Evolutionary conservation across 164 flowering plant genomes (phyloP).

Genomic region (Litsea cubeba): DNA sequence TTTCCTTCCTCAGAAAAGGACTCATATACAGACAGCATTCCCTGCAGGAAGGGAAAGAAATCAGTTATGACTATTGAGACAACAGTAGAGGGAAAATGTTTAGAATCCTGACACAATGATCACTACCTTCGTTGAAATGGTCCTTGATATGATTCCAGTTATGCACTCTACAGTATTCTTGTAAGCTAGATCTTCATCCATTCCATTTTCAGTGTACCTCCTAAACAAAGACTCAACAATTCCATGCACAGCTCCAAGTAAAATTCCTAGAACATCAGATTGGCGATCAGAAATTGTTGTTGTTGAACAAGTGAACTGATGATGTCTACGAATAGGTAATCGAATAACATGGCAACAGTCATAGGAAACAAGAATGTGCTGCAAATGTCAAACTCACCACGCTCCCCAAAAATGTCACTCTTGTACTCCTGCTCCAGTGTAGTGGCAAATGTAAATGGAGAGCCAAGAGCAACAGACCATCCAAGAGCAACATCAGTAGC

Average conservation of each 20-base stretch:
- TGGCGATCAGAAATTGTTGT: constrained; percentile 1
- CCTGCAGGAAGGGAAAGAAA: constrained; percentile 35
- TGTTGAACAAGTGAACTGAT: background rate
- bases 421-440: constrained; percentile 93
- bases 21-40: constrained; percentile 86
- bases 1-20: constrained; percentile 70
- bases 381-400: constrained; percentile 42
- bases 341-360: background rate
- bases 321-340: background rate
- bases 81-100: background rate
- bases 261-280: constrained; percentile 49
- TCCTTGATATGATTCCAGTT: constrained; percentile 77
- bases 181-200: constrained; percentile 86
- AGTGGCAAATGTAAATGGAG: constrained; percentile 82
- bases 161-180: constrained; percentile 90
- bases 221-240: constrained; percentile 87
- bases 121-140: constrained; percentile 77
- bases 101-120: background rate
- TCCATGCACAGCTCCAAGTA: constrained; percentile 98
- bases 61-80: background rate
- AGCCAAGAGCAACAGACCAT: background rate
- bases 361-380: background rate
- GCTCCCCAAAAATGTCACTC: constrained; percentile 97
- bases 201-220: constrained; percentile 86
- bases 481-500: constrained; percentile 82